Conservation (phyloP, 1,139 yeast genomes). For the Hyphopichia buzzinii region DNA sequence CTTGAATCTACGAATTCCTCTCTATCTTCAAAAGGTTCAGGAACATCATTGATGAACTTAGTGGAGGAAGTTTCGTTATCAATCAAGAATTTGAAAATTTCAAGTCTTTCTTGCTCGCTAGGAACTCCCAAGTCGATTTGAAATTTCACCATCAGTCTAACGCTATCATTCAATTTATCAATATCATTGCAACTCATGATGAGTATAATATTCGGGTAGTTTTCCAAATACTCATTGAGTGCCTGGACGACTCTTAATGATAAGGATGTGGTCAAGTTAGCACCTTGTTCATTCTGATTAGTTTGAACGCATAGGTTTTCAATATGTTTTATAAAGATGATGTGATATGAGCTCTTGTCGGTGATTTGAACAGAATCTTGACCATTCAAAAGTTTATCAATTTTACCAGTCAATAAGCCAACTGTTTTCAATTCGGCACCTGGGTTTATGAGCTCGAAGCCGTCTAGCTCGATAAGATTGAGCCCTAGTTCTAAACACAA, state of each 20-base stretch:
- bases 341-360: conserved; percentile 23
- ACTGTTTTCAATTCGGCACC: conserved; percentile 79
- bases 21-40: conserved; percentile 14
- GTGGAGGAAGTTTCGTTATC: conserved; percentile 16
- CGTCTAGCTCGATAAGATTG: conserved; percentile 69
- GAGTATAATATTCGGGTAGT: conserved; percentile 44
- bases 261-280: conserved; percentile 51
- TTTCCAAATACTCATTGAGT: conserved; percentile 52
- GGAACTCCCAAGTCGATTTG: conserved; percentile 80
- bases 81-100: conserved; percentile 56
- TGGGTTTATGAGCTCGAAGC: conserved; percentile 57
- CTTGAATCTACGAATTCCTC: conserved; percentile 16
- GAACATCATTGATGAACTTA: conserved; percentile 6
- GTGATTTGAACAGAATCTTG: conserved; percentile 13
- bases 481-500: conserved; percentile 61
- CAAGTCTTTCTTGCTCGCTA: conserved; percentile 65
- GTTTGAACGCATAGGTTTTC: conserved; percentile 69
- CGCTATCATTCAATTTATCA: conserved; percentile 64
- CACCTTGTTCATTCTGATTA: conserved; percentile 63
- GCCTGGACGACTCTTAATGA: conserved; percentile 59
- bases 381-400: conserved; percentile 51
- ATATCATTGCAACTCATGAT: conserved; percentile 71
- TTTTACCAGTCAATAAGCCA: conserved; percentile 72
- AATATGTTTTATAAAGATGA: conserved; percentile 67
- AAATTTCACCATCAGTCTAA: conserved; percentile 72